Percentiles rank a stretch among this genome's conserved stretches.
Conservation (phyloP, 75 land plant genomes). For the Pseudotsuga menziesii region DNA sequence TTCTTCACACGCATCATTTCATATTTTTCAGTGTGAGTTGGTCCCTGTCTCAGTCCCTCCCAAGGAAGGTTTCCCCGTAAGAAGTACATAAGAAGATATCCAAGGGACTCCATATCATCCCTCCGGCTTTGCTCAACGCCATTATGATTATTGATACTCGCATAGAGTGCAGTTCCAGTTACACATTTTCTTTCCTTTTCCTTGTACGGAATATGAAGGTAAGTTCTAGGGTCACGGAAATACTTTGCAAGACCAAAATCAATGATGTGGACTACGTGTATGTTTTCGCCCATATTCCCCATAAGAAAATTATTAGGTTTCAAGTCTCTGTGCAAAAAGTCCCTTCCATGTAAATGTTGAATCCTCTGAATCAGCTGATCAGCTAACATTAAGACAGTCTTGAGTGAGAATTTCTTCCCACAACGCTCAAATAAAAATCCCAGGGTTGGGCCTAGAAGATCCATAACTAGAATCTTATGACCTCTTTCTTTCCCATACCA, state of each 20-base stretch:
- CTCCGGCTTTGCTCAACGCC: no score
- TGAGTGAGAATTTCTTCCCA: not conserved
- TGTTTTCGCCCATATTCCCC: constrained; percentile 72
- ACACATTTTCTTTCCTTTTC: constrained; percentile 70
- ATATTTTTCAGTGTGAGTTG: no score
- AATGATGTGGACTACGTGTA: constrained; percentile 67
- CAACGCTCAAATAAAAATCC: not conserved
- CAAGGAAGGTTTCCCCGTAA: no score
- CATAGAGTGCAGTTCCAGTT: constrained; percentile 82
- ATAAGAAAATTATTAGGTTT: constrained; percentile 91
- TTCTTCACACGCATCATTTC: no score
- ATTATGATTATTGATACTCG: no score
- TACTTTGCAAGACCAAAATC: constrained; percentile 88
- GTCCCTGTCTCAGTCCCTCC: no score
- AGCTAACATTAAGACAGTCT: not conserved
- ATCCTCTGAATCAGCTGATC: constrained; percentile 51
- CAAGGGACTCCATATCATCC: no score
- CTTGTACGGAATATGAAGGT: constrained; percentile 78
- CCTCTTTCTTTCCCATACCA: no score
- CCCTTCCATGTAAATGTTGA: constrained; percentile 76
- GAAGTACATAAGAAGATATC: no score
- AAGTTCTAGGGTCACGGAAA: constrained; percentile 56
- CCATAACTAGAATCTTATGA: not conserved
- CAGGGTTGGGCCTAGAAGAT: not conserved
- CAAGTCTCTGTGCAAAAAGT: constrained; percentile 79